Percentiles rank a stretch among this genome's conserved stretches.
These are phyloP conservation scores for Anthracocystis walkeri DNA, from an alignment of 1,284 basidiomycete species.

Conservation along the genomic window DNA sequence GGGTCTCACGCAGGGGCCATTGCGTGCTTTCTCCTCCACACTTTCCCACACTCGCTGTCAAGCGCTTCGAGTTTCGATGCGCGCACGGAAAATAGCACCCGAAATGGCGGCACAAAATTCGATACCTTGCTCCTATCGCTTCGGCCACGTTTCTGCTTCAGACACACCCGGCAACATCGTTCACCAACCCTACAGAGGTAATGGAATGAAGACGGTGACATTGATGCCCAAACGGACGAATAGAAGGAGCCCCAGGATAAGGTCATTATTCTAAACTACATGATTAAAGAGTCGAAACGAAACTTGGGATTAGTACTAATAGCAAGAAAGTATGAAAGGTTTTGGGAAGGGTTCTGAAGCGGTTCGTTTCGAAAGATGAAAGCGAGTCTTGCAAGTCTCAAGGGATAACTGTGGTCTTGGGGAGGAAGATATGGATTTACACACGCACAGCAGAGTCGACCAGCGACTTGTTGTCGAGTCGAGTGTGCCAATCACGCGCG, in stretches of 20 bases:
- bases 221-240: neutral
- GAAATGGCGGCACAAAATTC: too few relatives aligned
- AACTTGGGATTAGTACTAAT: neutral
- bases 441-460: constrained; percentile 34
- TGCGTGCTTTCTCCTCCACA: constrained; percentile 1
- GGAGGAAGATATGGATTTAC: neutral
- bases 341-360: neutral
- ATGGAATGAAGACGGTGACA: neutral
- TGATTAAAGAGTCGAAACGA: neutral
- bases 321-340: neutral
- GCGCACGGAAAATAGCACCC: too few relatives aligned
- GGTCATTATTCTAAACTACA: constrained; percentile 5
- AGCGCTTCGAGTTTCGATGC: neutral
- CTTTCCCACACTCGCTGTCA: too few relatives aligned
- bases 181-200: too few relatives aligned
- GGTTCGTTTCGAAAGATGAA: neutral
- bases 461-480: constrained; percentile 38
- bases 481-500: constrained; percentile 39
- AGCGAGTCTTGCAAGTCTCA: neutral
- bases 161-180: too few relatives aligned
- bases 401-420: neutral
- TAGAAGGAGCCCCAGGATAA: too few relatives aligned
- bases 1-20: constrained; percentile 4
- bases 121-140: too few relatives aligned
- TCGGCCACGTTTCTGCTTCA: too few relatives aligned